Conservation (phyloP, 179 eudicot species). For the Corrigiola litoralis region DNA sequence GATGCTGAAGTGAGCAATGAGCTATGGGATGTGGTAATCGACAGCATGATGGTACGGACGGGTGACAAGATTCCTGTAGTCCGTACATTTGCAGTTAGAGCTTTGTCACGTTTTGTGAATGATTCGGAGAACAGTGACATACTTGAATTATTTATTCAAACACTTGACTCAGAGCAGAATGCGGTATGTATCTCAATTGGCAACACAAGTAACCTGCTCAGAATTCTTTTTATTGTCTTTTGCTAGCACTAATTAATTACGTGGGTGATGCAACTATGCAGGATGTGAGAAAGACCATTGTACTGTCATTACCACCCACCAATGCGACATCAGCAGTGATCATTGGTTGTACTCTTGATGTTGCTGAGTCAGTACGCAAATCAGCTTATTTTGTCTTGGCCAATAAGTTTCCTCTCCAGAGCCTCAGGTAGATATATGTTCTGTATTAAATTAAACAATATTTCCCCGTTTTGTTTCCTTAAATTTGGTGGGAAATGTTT, state of each 20-base stretch:
- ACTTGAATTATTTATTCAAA: slow-evolving; percentile 67
- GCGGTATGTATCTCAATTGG: slow-evolving; percentile 47
- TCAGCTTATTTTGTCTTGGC: slow-evolving; percentile 86
- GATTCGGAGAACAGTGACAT: slow-evolving; percentile 87
- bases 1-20: slow-evolving; percentile 89
- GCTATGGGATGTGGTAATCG: slow-evolving; percentile 91
- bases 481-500: not conserved
- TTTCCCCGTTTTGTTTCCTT: not conserved
- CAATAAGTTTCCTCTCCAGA: slow-evolving; percentile 90
- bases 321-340: slow-evolving; percentile 63
- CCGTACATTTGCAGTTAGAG: slow-evolving; percentile 79
- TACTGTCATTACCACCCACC: slow-evolving; percentile 78
- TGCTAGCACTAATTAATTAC: slow-evolving; percentile 2
- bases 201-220: slow-evolving; percentile 4
- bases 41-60: slow-evolving; percentile 62
- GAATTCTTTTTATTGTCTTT: not conserved
- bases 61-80: slow-evolving; percentile 76
- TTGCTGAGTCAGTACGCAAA: slow-evolving; percentile 86
- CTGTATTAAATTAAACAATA: not conserved
- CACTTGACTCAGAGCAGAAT: slow-evolving; percentile 67
- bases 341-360: slow-evolving; percentile 83
- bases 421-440: slow-evolving; percentile 61
- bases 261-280: slow-evolving; percentile 31
- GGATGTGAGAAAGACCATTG: slow-evolving; percentile 91
- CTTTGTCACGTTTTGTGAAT: slow-evolving; percentile 89